Evolutionary conservation across 192 early-diverging fungal species (phyloP), one percentile per base, ranked within the genome.

Genomic region (Podila clonocystis): DNA sequence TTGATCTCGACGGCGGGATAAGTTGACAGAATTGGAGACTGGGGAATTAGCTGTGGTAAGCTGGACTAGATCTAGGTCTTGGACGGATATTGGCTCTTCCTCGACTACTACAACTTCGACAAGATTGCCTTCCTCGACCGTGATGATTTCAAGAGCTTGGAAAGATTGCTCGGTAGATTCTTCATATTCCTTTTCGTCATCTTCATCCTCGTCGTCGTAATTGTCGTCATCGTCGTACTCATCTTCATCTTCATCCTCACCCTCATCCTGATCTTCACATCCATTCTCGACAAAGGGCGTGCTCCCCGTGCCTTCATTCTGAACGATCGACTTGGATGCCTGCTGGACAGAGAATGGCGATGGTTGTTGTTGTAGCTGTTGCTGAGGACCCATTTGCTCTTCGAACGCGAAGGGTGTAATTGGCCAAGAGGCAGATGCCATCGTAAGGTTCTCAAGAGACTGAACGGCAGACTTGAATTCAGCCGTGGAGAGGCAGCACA

Each of bases 401-500:
- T 45, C 52, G 2, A 9, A 55, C n/a, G 24, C 12, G 22, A 9
- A 1, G 20, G 52, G 52, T 2, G 26, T 9, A 9, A 19, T 55
- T 55, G 52, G 52, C 52, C 52, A 55, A 11, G 52, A 55, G 24
- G 52, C 52, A 26, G 52, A 26, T 11, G 31, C 60, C 19, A 29
- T 15, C 6, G 33, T 4, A 61, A 22, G 17, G 22, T n/a, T 9
- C 58, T 41, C 26, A 9, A 36, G 30, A n/a, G n/a, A 49, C n/a
- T 15, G 65, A 67, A 2, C 34, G 4, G 17, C 48, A 30, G 45
- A 62, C 38, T 17, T 62, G 68, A 33, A 50, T 2, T 58, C 19
- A 17, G 45, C 13, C 0, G 58, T 48, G 12, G 66, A 75, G 26
- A 75, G 28, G 34, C 50, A 74, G 29, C 58, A 75, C 30, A 69